These are phyloP conservation scores for Bocquillonia castaneifolia DNA, from an alignment of 441 rosid genomes.

Conservation along the genomic window DNA sequence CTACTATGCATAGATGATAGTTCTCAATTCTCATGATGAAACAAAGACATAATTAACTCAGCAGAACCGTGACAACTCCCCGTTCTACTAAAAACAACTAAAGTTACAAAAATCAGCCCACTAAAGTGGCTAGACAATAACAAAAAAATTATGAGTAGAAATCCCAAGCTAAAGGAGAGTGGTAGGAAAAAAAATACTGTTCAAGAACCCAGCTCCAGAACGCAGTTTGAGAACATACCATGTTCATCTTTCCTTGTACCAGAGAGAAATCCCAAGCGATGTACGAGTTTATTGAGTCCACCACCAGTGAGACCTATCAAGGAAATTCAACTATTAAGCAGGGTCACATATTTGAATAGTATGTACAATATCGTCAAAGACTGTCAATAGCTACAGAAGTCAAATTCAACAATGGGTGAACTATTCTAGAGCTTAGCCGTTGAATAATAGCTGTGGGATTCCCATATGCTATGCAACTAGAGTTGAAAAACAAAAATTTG, in stretches of 20 bases:
- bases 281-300: slow-evolving; percentile 83
- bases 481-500: background rate
- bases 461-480: background rate
- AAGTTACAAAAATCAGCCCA: background rate
- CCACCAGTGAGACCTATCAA: slow-evolving; percentile 60
- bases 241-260: slow-evolving; percentile 70
- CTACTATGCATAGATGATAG: too few species aligned
- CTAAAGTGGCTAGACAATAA: background rate
- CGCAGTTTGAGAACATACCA: slow-evolving; percentile 44
- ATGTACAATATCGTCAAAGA: background rate
- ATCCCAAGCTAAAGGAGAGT: background rate
- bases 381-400: background rate
- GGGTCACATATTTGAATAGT: background rate
- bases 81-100: background rate
- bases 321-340: slow-evolving; percentile 6
- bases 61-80: too few species aligned
- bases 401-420: background rate
- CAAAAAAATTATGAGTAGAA: background rate
- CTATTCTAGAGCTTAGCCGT: background rate
- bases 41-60: too few species aligned
- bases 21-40: too few species aligned
- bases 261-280: slow-evolving; percentile 95
- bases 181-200: background rate
- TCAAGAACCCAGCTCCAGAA: slow-evolving; percentile 5
- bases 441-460: background rate